Conservation (phyloP, 441 rosid genomes). For the Croton setiger region DNA sequence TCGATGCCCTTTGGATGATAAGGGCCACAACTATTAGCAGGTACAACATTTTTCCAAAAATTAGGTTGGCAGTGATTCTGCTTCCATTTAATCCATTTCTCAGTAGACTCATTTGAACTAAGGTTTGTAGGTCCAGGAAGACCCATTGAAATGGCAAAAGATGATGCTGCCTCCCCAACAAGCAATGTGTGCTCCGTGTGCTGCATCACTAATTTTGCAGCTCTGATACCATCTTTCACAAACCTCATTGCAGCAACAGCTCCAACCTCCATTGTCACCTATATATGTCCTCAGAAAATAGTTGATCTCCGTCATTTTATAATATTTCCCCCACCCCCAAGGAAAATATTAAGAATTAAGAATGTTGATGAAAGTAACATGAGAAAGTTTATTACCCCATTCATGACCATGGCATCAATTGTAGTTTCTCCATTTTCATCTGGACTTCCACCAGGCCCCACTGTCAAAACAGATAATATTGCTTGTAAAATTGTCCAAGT, state of each 20-base stretch:
- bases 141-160: constrained; percentile 89
- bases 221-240: constrained; percentile 86
- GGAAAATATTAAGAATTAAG: background rate
- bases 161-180: constrained; percentile 78
- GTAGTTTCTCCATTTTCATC: constrained; percentile 89
- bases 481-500: background rate
- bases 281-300: constrained; percentile 44
- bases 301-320: constrained; percentile 16
- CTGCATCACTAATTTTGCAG: constrained; percentile 79
- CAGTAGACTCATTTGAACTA: constrained; percentile 67
- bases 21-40: constrained; percentile 67
- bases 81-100: constrained; percentile 82
- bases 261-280: constrained; percentile 98
- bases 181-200: constrained; percentile 78
- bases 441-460: constrained; percentile 57
- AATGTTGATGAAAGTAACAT: constrained; percentile 24
- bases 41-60: constrained; percentile 77
- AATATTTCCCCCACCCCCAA: background rate
- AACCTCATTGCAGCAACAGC: constrained; percentile 96
- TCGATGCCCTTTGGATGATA: constrained; percentile 39
- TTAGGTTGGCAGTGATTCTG: constrained; percentile 73
- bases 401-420: constrained; percentile 52
- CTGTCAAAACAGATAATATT: constrained; percentile 24
- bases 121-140: constrained; percentile 85
- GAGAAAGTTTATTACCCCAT: constrained; percentile 72